Evolutionary conservation across 352 stramenopile genomes (phyloP), one percentile per base, ranked within the genome.

Genomic region (Phytophthora idaei): DNA sequence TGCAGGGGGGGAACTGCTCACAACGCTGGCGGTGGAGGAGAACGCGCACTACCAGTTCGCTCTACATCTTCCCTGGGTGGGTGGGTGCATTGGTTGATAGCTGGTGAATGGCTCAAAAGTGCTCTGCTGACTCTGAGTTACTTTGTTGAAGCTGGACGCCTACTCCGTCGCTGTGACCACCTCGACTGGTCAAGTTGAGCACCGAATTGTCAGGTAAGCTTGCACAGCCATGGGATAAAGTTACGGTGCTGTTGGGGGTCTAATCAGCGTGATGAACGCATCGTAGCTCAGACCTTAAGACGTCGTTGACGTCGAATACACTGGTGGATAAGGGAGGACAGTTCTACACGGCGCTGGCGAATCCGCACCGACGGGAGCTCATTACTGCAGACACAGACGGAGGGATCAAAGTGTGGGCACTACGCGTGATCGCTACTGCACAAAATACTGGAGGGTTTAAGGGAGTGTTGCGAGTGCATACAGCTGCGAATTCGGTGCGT

Each of bases 391-490:
- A 89, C 48, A 73, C 78, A 2, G 72, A 84, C 11, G 80, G 80
- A 25, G 78, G 80, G 5, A 62, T 87, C n/a, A 85, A 85, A 56
- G 74, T 84, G 2, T 89, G 80, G 78, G 69, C 67, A 17, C 47
- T 87, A 5, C 74, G 78, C 7, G 60, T 73, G 4, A 57, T 73
- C 5, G 44, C 63, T 17, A 71, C 46, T 32, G 51, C 61, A 11
- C 52, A 66, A 5, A 72, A 69, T 17, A 61, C 69, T 27, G 56
- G 68, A 15, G 72, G 63, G 4, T 70, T 79, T 39, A 89, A 83
- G 52, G 77, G 78, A 6, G 82, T 87, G 11, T 56, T 85, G n/a
- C 80, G 80, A 10, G 41, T 84, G 15, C 80, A 89, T 41, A 84
- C 80, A 48, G 73, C 59, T 55, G 61, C 63, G 12, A 76, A 54